Conservation (phyloP, 306 rosid genomes). For the Astragalus membranaceus region DNA sequence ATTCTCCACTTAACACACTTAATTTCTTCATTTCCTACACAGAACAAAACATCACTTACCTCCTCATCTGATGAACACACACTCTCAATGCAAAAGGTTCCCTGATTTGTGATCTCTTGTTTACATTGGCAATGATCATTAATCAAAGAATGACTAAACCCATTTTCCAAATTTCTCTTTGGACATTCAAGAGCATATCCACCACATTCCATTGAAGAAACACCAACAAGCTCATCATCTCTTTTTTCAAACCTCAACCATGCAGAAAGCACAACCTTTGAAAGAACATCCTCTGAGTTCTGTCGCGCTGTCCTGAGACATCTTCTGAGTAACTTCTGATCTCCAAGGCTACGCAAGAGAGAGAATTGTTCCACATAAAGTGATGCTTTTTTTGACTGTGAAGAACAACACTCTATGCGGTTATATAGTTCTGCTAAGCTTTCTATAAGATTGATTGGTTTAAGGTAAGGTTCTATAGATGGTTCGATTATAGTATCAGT, state of each 20-base stretch:
- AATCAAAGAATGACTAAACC: slow-evolving; percentile 35
- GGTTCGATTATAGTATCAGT: slow-evolving; percentile 55
- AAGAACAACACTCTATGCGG: slow-evolving; percentile 37
- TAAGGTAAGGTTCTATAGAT: slow-evolving; percentile 52
- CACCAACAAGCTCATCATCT: slow-evolving; percentile 66
- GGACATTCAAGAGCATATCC: slow-evolving; percentile 72
- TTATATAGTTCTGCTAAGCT: slow-evolving; percentile 50
- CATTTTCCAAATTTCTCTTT: slow-evolving; percentile 46
- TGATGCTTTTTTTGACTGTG: slow-evolving; percentile 37
- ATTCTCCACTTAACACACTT: slow-evolving; percentile 46
- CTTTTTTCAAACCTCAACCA: slow-evolving; percentile 78
- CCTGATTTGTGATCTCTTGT: slow-evolving; percentile 23
- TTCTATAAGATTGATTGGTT: slow-evolving; percentile 49
- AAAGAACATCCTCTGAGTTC: slow-evolving; percentile 50
- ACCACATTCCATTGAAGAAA: slow-evolving; percentile 53
- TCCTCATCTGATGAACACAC: slow-evolving; percentile 29
- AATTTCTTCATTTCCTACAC: slow-evolving; percentile 49
- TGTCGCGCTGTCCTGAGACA: slow-evolving; percentile 54
- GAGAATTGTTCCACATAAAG: slow-evolving; percentile 54
- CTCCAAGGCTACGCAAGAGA: slow-evolving; percentile 47
- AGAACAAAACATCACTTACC: slow-evolving; percentile 52
- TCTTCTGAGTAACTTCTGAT: slow-evolving; percentile 60
- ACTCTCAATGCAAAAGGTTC: slow-evolving; percentile 8
- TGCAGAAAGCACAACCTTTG: slow-evolving; percentile 71
- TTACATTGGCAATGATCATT: slow-evolving; percentile 45